These are phyloP conservation scores for Ophiostoma quercus DNA, from an alignment of 2,329 filamentous ascomycete species.

Conservation along the genomic window DNA sequence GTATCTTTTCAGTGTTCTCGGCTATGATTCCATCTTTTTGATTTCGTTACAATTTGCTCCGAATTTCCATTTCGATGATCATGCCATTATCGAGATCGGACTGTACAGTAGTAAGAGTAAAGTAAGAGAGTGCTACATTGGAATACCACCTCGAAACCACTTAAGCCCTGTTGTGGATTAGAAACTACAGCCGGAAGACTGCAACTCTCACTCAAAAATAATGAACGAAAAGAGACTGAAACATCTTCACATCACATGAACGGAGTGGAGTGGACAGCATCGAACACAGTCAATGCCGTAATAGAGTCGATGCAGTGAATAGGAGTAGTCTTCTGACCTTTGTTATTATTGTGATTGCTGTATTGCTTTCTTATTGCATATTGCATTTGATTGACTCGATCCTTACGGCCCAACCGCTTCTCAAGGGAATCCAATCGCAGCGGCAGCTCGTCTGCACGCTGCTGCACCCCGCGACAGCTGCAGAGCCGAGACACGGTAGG, in stretches of 20 bases:
- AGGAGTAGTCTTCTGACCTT: conserved; percentile 9
- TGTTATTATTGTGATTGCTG: neutral
- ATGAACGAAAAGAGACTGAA: neutral
- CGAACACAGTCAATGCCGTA: neutral
- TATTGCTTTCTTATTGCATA: neutral
- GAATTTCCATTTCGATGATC: neutral
- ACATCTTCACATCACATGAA: conserved; percentile 10
- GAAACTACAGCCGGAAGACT: neutral
- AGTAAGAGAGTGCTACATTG: neutral
- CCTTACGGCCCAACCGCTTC: neutral
- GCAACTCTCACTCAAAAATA: neutral
- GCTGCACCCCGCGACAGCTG: conserved; percentile 8
- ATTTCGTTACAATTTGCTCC: too few relatives aligned
- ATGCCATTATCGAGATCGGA: conserved; percentile 1
- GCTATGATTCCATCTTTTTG: too few relatives aligned
- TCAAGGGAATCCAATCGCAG: neutral
- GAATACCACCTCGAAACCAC: neutral
- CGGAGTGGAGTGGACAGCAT: conserved; percentile 7
- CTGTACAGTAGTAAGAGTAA: neutral
- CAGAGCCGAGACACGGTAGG: neutral
- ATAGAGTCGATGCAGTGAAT: neutral
- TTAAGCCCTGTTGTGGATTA: neutral
- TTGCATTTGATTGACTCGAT: neutral
- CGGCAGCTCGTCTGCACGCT: neutral
- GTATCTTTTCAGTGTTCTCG: neutral